phyloP scores from a whole-genome alignment of 2,329 filamentous ascomycete genomes.

The Cladosporium sp. region DNA sequence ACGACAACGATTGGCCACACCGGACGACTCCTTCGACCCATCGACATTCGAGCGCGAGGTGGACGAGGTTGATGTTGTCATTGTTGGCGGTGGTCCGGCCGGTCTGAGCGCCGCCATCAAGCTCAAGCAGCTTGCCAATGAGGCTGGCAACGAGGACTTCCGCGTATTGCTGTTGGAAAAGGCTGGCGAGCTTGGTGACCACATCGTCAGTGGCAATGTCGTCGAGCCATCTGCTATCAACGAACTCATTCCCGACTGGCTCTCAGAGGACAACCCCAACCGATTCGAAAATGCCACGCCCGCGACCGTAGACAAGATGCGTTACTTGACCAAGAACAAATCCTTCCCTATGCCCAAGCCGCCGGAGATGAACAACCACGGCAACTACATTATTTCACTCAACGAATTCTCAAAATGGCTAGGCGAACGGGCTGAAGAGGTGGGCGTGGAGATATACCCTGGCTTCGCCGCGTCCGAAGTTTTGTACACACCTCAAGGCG shows the following conservation, averaged over 20 bases:
- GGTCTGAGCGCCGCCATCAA: constrained; percentile 90
- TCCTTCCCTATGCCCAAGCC: constrained; percentile 80
- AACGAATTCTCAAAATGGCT: constrained; percentile 96
- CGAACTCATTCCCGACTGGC: constrained; percentile 91
- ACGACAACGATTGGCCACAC: constrained; percentile 31
- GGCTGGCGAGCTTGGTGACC: constrained; percentile 87
- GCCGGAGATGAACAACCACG: constrained; percentile 96
- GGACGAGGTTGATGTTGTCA: constrained; percentile 93
- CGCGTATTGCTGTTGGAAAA: constrained; percentile 91
- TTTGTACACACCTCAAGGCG: constrained; percentile 78
- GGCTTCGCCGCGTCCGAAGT: constrained; percentile 94
- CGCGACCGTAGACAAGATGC: constrained; percentile 81
- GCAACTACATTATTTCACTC: constrained; percentile 94
- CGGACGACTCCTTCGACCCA: constrained; percentile 42
- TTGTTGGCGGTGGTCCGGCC: constrained; percentile 92
- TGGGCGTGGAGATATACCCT: constrained; percentile 93
- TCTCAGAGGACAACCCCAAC: constrained; percentile 79
- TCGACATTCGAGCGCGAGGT: constrained; percentile 73
- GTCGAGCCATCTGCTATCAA: constrained; percentile 84
- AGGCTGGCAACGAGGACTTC: constrained; percentile 93
- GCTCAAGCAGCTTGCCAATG: constrained; percentile 91
- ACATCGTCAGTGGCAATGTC: constrained; percentile 94
- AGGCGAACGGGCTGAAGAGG: constrained; percentile 90
- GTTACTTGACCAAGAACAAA: constrained; percentile 79
- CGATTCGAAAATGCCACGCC: constrained; percentile 85